phyloP scores from a whole-genome alignment of 139 green algal species.

The Choricystis sp. region DNA sequence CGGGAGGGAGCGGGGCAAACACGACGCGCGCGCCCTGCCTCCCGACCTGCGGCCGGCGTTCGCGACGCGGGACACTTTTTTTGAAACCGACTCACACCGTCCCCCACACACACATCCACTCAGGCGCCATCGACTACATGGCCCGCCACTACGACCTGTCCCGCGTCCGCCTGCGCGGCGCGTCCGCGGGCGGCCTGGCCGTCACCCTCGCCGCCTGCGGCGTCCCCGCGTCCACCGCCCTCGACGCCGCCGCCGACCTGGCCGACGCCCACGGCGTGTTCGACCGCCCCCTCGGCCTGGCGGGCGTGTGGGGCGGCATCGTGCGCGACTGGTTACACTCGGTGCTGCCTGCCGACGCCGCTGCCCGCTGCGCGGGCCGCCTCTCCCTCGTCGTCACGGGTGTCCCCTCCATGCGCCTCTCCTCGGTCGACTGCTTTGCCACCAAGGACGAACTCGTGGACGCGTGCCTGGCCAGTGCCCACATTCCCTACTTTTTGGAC shows the following conservation, averaged over 20 bases:
- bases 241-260: constrained; percentile 19
- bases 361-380: constrained; percentile 16
- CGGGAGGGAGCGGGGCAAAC: no score
- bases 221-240: constrained; percentile 20
- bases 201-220: constrained; percentile 21
- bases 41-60: no score
- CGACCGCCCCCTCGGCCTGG: constrained; percentile 27
- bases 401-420: constrained; percentile 12
- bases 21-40: no score
- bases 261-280: constrained; percentile 24
- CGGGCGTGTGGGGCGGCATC: constrained; percentile 49
- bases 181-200: constrained; percentile 20
- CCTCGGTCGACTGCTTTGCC: constrained; percentile 25
- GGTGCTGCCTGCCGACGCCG: constrained; percentile 47
- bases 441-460: constrained; percentile 39
- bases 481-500: constrained; percentile 60
- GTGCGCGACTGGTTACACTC: constrained; percentile 48
- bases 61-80: no score
- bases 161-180: constrained; percentile 17
- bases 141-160: constrained; percentile 18
- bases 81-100: no score
- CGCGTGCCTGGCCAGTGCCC: constrained; percentile 26
- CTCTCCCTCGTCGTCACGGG: constrained; percentile 28
- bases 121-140: constrained; percentile 12
- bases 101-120: no score